A percentile compares a stretch with the other conserved stretches of the same genome.
phyloP scores from a whole-genome alignment of 768 basidiomycete species.

The Xerocomellus dryophilus region DNA sequence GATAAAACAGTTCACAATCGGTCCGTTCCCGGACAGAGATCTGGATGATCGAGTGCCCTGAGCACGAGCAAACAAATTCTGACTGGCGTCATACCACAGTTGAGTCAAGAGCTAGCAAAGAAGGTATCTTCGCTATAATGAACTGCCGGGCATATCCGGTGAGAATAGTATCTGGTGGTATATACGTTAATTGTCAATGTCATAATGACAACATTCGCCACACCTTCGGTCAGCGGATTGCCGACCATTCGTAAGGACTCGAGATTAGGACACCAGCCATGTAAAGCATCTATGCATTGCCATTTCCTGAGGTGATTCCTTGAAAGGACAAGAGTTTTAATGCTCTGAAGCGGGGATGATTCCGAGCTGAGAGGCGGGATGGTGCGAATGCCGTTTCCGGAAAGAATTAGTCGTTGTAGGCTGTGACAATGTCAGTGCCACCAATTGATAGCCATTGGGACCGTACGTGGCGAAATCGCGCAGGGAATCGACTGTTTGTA shows the following conservation, averaged over 20 bases:
- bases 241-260: constrained; percentile 56
- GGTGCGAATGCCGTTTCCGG: constrained; percentile 53
- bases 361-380: constrained; percentile 39
- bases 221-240: constrained; percentile 64
- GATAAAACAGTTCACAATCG: constrained; percentile 84
- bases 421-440: constrained; percentile 31
- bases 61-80: constrained; percentile 9
- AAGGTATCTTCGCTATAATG: constrained; percentile 65
- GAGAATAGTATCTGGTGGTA: constrained; percentile 34
- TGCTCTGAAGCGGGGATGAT: constrained; percentile 28
- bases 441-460: background rate
- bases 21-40: constrained; percentile 65
- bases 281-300: constrained; percentile 62
- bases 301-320: constrained; percentile 57
- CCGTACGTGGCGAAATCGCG: constrained; percentile 44
- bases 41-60: constrained; percentile 36
- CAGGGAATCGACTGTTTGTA: constrained; percentile 44
- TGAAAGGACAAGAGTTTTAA: constrained; percentile 64
- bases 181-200: constrained; percentile 1
- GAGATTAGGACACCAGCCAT: constrained; percentile 66
- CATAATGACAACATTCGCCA: constrained; percentile 6
- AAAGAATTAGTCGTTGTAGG: constrained; percentile 61
- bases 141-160: constrained; percentile 52
- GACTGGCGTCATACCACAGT: constrained; percentile 44
- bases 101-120: constrained; percentile 61